These are phyloP conservation scores for Fonsecaea multimorphosa DNA, from an alignment of 2,329 filamentous ascomycete genomes.

Conservation along the genomic window DNA sequence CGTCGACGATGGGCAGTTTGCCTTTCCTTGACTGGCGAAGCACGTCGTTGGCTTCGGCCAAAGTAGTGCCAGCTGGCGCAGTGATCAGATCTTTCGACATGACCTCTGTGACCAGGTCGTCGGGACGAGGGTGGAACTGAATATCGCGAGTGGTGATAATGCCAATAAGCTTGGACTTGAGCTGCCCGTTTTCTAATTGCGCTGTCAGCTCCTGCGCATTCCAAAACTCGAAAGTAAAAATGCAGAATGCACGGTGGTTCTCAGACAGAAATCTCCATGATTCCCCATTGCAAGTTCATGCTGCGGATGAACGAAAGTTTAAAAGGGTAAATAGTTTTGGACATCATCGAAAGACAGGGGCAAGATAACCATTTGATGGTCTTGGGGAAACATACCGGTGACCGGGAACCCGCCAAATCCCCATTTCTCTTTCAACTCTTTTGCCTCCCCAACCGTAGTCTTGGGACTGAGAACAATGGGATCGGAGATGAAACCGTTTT, in stretches of 20 bases:
- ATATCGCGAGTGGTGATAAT: slow-evolving; percentile 98
- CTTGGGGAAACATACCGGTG: slow-evolving; percentile 75
- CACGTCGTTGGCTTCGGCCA: slow-evolving; percentile 89
- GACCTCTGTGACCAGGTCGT: slow-evolving; percentile 78
- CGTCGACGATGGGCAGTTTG: slow-evolving; percentile 91
- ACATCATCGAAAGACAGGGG: slow-evolving; percentile 67
- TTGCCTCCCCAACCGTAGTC: slow-evolving; percentile 90
- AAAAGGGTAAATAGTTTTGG: slow-evolving; percentile 66
- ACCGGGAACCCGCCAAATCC: slow-evolving; percentile 98
- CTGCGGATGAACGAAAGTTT: slow-evolving; percentile 99
- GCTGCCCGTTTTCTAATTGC: slow-evolving; percentile 79
- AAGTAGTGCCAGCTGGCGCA: slow-evolving; percentile 78
- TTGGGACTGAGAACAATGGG: slow-evolving; percentile 87
- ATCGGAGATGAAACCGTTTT: slow-evolving; percentile 98
- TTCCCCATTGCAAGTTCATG: slow-evolving; percentile 87
- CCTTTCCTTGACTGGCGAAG: slow-evolving; percentile 97
- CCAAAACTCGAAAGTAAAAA: slow-evolving; percentile 12
- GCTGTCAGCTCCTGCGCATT: slow-evolving; percentile 23
- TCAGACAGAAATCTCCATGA: slow-evolving; percentile 75
- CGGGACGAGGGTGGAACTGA: slow-evolving; percentile 83
- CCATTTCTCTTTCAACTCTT: slow-evolving; percentile 94
- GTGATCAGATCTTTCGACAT: slow-evolving; percentile 97
- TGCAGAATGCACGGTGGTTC: slow-evolving; percentile 27
- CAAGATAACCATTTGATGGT: slow-evolving; percentile 33
- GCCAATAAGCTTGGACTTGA: slow-evolving; percentile 93